A percentile compares a stretch with the other conserved stretches of the same genome.
These are phyloP conservation scores for Candida saitoana DNA, from an alignment of 805 yeast species.

Conservation along the genomic window DNA sequence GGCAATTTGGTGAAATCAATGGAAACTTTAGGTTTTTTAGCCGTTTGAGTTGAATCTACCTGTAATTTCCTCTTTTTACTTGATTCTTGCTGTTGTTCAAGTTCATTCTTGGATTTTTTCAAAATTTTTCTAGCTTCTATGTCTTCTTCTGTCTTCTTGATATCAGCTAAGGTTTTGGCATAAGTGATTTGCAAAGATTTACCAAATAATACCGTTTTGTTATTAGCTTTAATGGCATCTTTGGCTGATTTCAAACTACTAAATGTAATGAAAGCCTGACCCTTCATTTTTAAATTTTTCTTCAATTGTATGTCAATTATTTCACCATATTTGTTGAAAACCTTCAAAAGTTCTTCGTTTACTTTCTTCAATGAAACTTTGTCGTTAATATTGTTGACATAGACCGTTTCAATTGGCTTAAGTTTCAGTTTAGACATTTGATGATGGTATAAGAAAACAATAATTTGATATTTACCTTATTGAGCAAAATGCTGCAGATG, in stretches of 20 bases:
- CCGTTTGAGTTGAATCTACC: constrained; percentile 9
- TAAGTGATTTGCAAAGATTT: constrained; percentile 44
- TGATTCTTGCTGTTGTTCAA: constrained; percentile 12
- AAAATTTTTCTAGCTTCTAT: constrained; percentile 19
- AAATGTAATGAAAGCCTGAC: constrained; percentile 78
- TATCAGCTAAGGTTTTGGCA: constrained; percentile 46
- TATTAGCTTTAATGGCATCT: constrained; percentile 40
- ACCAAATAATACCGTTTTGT: constrained; percentile 41
- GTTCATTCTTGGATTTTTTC: constrained; percentile 16
- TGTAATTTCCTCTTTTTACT: constrained; percentile 8
- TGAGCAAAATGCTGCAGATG: too few relatives aligned
- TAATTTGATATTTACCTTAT: too few relatives aligned
- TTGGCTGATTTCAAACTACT: constrained; percentile 38
- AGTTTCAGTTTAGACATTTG: neutral
- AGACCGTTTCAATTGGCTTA: constrained; percentile 36
- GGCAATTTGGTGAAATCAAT: constrained; percentile 38
- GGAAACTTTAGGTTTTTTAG: constrained; percentile 14
- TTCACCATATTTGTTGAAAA: constrained; percentile 46
- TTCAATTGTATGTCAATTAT: constrained; percentile 53
- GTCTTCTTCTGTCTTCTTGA: constrained; percentile 15
- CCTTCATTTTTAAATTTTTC: constrained; percentile 61
- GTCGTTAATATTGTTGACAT: constrained; percentile 71
- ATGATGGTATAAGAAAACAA: neutral
- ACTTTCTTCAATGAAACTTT: constrained; percentile 53
- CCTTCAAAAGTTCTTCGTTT: constrained; percentile 35